Conservation (phyloP, 139 green algal genomes). For the Edaphochlamys debaryana region DNA sequence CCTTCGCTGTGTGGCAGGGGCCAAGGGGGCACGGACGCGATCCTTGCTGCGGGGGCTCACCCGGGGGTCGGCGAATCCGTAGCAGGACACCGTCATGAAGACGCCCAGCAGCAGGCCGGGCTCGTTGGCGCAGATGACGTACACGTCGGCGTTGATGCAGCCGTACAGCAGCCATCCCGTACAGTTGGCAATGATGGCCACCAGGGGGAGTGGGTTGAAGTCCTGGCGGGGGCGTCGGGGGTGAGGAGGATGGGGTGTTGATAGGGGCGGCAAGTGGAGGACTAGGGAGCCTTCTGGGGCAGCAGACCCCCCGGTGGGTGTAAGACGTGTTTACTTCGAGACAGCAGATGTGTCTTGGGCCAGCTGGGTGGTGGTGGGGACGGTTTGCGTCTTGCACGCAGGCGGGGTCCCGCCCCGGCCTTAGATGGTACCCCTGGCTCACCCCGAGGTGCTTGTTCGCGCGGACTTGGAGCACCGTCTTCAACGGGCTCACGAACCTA, state of each 20-base stretch:
- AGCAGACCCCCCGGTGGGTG: not conserved
- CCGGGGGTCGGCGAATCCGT: slow-evolving; percentile 49
- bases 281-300: too few relatives aligned
- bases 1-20: too few relatives aligned
- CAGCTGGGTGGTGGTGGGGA: too few relatives aligned
- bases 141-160: slow-evolving; percentile 47
- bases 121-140: slow-evolving; percentile 54
- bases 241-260: not conserved
- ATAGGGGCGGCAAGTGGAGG: too few relatives aligned
- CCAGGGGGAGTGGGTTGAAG: slow-evolving; percentile 46
- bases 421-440: too few relatives aligned
- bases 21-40: too few relatives aligned
- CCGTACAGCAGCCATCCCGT: slow-evolving; percentile 47
- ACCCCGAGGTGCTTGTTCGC: slow-evolving; percentile 38
- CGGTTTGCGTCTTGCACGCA: too few relatives aligned
- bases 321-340: too few relatives aligned
- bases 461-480: slow-evolving; percentile 27
- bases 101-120: slow-evolving; percentile 49
- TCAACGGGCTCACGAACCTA: slow-evolving; percentile 37
- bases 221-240: slow-evolving; percentile 1
- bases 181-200: slow-evolving; percentile 58
- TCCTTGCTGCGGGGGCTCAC: too few relatives aligned
- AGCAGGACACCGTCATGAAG: slow-evolving; percentile 53
- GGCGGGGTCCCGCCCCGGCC: too few relatives aligned
- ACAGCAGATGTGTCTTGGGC: too few relatives aligned